Evolutionary conservation across 2,329 filamentous ascomycete genomes (phyloP), one percentile per base, ranked within the genome.

Genomic region (Zalaria obscura): DNA sequence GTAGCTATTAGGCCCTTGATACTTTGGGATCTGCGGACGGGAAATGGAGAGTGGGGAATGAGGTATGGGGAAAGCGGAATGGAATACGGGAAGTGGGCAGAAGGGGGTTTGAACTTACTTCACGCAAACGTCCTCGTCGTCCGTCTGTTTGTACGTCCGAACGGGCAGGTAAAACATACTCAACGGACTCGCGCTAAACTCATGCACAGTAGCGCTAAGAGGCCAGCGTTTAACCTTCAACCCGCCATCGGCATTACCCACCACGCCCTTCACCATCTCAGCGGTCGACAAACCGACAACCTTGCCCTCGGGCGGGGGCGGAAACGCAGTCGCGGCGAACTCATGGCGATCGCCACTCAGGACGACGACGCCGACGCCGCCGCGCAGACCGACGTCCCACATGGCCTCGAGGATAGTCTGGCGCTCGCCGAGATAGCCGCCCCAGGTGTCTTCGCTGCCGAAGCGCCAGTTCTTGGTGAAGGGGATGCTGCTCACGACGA

Each of bases 401-500:
- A 95, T 94, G 2, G 85, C 83, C 58, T 94, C 82, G 9, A 98
- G 77, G 26, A 96, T 74, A 42, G 68, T 70, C 41, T 72, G 75
- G 10, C 91, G 79, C 66, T 98, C 91, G 38, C 71, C 65, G 2
- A 95, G 69, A 60, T 93, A 95, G 0, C 89, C 89, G 37, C 85
- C 86, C 91, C 91, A 98, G 0, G 91, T 96, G 56, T 98, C 91
- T 46, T 80, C 71, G 2, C 77, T 78, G 48, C 91, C 89, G 48
- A 94, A 76, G 25, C 78, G 81, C 89, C 91, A 98, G 61, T 98
- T 98, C 65, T 94, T 93, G 5, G 91, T 96, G 58, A 98, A 94
- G 0, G 91, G 91, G 4, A 96, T 83, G 11, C 83, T 88, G 33
- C 83, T 88, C 11, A 88, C 80, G 39, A 98, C 69, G 52, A 98